Base-by-base conservation (phyloP, 2,329 filamentous ascomycete genomes). In the Colletotrichum lindemuthianum region DNA sequence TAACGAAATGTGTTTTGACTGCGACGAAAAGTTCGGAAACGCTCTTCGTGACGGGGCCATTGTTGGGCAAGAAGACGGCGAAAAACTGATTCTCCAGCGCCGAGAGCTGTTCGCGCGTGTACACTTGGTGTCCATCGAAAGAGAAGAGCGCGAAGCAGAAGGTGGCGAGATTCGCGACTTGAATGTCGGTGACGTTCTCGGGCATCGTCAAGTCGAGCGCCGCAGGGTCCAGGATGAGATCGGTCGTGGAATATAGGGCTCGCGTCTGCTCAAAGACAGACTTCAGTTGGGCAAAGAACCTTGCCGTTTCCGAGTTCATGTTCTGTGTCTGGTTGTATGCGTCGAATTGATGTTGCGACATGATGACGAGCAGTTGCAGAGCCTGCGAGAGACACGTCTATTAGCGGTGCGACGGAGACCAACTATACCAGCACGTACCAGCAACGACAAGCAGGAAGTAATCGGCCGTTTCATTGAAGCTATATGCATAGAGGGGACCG, bases 1-100 rank as follows among this genome's bases (percentile, higher is more conserved):
- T 87, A 53, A 89, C 75, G 63, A 76, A 71, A 52, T 82, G 81
- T 0, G 80, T 81, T 69, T 82, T 84, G 63, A 84, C 76, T n/a
- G 75, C 77, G 16, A 85, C 70, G 49, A 81, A 80, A 2, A 85
- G 69, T 9, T 80, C 78, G 13, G 78, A 75, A 45, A 82, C 74
- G 2, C 79, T 76, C 10, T 75, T 72, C 3, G 78, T 76, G 6
- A 83, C 74, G 24, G 81, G 78, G 45, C 72, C 73, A 4, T 81
- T 78, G 47, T 72, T 74, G 8, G 74, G 72, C 6, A 79, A 65
- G 12, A 84, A 82, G 1, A 82, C 77, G 54, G 79, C 76, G 51
- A 79, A 74, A 49, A 80, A 79, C 16, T 78, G 77, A 55, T 81
- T 78, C 65, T 84, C 77, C 24, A 80, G 72, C 16, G 76, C 72